Evolutionary conservation across 495 filamentous ascomycete species (phyloP).

Genomic region (Pseudomonodictys pantanalensis): DNA sequence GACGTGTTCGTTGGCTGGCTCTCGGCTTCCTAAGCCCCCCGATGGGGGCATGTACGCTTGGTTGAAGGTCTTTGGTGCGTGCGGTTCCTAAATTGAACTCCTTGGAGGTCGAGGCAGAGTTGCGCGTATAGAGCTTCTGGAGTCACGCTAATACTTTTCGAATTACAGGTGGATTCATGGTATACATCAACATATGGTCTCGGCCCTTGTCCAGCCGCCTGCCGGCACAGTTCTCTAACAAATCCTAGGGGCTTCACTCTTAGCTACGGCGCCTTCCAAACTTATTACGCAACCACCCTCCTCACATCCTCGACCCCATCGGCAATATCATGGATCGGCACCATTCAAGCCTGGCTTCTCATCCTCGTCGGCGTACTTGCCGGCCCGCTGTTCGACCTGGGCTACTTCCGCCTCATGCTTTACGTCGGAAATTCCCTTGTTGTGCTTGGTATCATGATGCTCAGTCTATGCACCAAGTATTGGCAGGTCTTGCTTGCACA

Average conservation of each 20-base stretch:
- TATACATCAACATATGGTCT: constrained; percentile 35
- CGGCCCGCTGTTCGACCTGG: constrained; percentile 36
- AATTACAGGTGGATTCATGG: constrained; percentile 24
- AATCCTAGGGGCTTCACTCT: constrained; percentile 28
- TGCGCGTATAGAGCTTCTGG: too few species aligned
- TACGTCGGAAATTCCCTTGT: constrained; percentile 28
- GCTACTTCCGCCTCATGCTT: constrained; percentile 39
- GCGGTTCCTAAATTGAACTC: too few species aligned
- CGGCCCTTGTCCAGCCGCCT: neutral
- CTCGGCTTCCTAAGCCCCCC: constrained; percentile 16
- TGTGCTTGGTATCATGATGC: constrained; percentile 35
- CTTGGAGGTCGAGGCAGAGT: too few species aligned
- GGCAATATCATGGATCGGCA: constrained; percentile 41
- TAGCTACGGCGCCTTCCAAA: constrained; percentile 38
- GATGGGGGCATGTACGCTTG: constrained; percentile 33
- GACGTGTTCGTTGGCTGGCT: neutral
- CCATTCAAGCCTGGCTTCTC: constrained; percentile 38
- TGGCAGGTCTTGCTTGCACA: constrained; percentile 35
- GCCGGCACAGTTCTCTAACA: neutral
- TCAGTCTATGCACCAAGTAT: constrained; percentile 27
- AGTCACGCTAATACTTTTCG: too few species aligned
- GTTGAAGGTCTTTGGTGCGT: constrained; percentile 33
- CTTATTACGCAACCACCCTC: constrained; percentile 34
- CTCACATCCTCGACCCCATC: constrained; percentile 29
- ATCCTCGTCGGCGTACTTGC: constrained; percentile 36